Evolutionary conservation across 2,329 filamentous ascomycete species (phyloP).

Genomic region (Aspergillus sp.): DNA sequence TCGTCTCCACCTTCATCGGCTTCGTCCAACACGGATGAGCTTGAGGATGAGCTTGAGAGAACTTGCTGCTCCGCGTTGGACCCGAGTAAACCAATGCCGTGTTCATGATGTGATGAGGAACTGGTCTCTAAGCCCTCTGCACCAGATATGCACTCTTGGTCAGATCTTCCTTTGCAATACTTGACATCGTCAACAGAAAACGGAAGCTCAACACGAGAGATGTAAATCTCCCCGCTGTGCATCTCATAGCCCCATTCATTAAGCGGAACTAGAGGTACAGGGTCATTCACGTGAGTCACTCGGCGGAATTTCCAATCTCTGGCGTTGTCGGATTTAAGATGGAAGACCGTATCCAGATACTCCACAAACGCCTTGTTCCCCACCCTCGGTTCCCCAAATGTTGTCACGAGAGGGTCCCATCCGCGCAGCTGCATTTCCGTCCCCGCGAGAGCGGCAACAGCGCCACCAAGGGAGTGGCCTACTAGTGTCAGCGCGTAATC

Average conservation of each 20-base stretch:
- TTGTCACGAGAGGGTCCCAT: conserved; percentile 76
- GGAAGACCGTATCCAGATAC: conserved; percentile 57
- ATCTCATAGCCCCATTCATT: conserved; percentile 83
- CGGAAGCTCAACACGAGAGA: conserved; percentile 68
- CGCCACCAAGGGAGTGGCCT: conserved; percentile 89
- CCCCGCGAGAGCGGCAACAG: conserved; percentile 82
- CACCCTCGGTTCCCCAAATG: conserved; percentile 81
- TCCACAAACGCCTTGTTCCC: conserved; percentile 55
- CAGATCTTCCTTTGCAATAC: conserved; percentile 69
- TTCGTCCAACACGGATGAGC: not conserved
- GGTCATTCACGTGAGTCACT: conserved; percentile 83
- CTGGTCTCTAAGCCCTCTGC: conserved; percentile 37
- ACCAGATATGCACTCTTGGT: conserved; percentile 69
- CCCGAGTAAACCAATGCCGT: not conserved
- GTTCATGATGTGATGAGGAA: not conserved
- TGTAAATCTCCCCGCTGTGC: conserved; percentile 86
- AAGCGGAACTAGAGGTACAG: conserved; percentile 82
- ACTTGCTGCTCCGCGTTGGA: not conserved
- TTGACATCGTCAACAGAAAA: conserved; percentile 68
- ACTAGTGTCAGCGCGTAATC: conserved; percentile 74
- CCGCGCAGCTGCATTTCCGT: conserved; percentile 77
- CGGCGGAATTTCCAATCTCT: conserved; percentile 60
- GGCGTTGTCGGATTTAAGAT: conserved; percentile 23
- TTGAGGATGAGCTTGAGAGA: not conserved
- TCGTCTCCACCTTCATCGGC: not conserved